Base-by-base conservation (phyloP, 768 basidiomycete species). In the Holtermannia corniformis region DNA sequence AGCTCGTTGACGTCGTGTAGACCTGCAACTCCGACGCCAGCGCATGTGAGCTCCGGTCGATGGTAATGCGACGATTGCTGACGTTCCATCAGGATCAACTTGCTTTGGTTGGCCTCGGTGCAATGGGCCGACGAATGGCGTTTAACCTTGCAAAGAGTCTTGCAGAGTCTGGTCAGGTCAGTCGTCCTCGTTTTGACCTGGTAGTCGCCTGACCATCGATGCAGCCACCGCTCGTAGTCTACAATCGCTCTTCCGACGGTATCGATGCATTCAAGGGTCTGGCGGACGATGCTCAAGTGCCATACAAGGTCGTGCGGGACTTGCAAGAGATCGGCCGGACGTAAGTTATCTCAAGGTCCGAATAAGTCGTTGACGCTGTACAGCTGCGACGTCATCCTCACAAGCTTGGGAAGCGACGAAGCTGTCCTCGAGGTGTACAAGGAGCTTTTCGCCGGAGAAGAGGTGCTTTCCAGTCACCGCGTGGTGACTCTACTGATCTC, bases 81-180 rank as follows among this genome's bases (percentile, higher is more conserved):
- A 55, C 25, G 28, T 12, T 23, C 26, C 12, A 24, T 10, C 27
- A 68, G 67, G 69, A 62, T 22, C 76, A 73, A 56, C 65, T 82
- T 59, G 82, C 80, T 1, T 78, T 77, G 64, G 66, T 73, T 47
- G 75, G 75, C 23, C 59, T 76, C 5, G 74, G 74, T 1, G 67
- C 63, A 20, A 86, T 88, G 80, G 87, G 85, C 10, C 80, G 76
- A 62, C 70, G 76, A 19, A 90, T 91, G 85, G 85, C 84, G 4
- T 77, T 78, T 32, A 93, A 92, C 70, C 77, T 93, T 27, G 86
- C 85, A 27, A 80, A 73, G 41, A 74, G 78, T 58, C 47, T 64
- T 22, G 54, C 56, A 14, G 44, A 58, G 23, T 42, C 55, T 16
- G 55, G 51, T 19, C 55, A 58, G 45, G 62, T 63, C 26, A 24